phyloP scores from a whole-genome alignment of 2,329 filamentous ascomycete genomes.

The Hymenoscyphus linearis region DNA sequence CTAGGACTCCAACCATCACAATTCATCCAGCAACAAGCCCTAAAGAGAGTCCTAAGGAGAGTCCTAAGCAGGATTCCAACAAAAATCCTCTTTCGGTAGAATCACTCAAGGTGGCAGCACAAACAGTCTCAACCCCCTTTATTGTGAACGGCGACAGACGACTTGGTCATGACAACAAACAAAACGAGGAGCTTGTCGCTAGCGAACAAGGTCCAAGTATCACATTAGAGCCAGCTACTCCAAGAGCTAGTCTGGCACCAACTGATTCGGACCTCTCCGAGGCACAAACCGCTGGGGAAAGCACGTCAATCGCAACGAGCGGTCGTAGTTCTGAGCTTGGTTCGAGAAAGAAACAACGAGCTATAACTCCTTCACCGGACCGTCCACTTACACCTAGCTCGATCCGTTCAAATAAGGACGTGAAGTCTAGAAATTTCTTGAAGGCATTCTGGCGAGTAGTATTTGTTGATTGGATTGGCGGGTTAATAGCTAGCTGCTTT shows the following conservation, averaged over 20 bases:
- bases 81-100: not conserved
- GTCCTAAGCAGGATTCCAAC: not conserved
- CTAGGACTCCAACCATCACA: not conserved
- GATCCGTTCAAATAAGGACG: conserved; percentile 24
- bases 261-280: conserved; percentile 4
- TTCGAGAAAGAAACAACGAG: conserved; percentile 23
- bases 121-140: conserved; percentile 14
- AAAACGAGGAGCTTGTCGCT: conserved; percentile 6
- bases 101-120: not conserved
- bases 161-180: conserved; percentile 11
- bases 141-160: conserved; percentile 13
- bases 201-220: conserved; percentile 18
- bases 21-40: not conserved
- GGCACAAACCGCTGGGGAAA: conserved; percentile 18
- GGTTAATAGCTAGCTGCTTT: conserved; percentile 27
- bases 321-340: conserved; percentile 16
- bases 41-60: not conserved
- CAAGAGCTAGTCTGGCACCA: conserved; percentile 11
- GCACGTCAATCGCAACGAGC: conserved; percentile 20
- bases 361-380: conserved; percentile 15
- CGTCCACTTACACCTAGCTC: conserved; percentile 28
- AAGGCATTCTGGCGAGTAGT: conserved; percentile 32
- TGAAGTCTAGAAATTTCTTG: conserved; percentile 26
- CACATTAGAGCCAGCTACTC: conserved; percentile 22
- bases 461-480: conserved; percentile 35